A percentile compares a stretch with the other conserved stretches of the same genome.
Conservation (phyloP, 129 eudicot species). For the Tagetes erecta region DNA sequence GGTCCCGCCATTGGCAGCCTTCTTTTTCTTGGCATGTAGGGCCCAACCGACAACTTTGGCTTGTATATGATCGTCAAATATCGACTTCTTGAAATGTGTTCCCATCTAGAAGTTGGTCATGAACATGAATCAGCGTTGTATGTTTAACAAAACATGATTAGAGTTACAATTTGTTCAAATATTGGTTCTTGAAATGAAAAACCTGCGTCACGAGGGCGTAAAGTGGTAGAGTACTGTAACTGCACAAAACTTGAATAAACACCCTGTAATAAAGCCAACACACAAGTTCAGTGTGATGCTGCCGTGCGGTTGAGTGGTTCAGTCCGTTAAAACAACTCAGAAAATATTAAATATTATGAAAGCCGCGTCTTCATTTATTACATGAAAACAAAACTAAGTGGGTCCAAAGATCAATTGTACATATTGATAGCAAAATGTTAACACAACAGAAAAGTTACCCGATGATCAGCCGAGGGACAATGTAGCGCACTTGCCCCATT, state of each 20-base stretch:
- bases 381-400: background rate
- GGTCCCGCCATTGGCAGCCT: conserved; percentile 17
- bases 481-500: conserved; percentile 65
- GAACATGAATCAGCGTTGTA: background rate
- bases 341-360: too few relatives aligned
- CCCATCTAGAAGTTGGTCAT: conserved; percentile 53
- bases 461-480: conserved; percentile 63
- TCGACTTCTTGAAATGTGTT: conserved; percentile 50
- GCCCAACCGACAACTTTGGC: conserved; percentile 60
- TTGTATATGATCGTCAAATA: conserved; percentile 61
- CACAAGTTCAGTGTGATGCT: background rate
- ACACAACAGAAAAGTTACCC: conserved; percentile 45
- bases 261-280: conserved; percentile 40
- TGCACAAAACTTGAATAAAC: conserved; percentile 62
- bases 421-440: background rate
- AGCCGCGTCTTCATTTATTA: background rate
- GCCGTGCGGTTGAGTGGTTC: background rate
- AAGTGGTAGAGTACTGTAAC: conserved; percentile 78
- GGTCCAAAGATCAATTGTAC: background rate
- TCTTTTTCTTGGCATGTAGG: conserved; percentile 45
- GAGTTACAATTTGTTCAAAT: background rate
- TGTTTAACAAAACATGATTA: background rate
- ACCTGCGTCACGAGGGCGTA: conserved; percentile 85
- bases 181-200: conserved; percentile 18
- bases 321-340: background rate